Evolutionary conservation across 805 yeast species (phyloP).

Genomic region (Candida broadrunensis): DNA sequence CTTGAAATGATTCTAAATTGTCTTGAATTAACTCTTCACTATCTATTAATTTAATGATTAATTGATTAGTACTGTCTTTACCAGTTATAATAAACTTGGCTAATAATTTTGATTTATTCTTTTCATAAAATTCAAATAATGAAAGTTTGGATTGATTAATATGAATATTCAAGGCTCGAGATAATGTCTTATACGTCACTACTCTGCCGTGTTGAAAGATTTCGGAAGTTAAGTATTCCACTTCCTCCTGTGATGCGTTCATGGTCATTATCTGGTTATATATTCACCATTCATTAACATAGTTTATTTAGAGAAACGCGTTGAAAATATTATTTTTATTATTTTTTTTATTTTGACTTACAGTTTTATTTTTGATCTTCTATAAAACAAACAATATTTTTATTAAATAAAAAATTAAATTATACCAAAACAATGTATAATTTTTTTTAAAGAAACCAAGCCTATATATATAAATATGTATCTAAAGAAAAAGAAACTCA

Average conservation of each 20-base stretch:
- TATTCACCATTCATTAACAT: too few species aligned
- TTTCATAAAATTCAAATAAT: conserved; percentile 34
- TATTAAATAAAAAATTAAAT: too few species aligned
- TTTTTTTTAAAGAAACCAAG: too few species aligned
- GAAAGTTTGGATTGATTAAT: conserved; percentile 36
- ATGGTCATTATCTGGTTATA: too few species aligned
- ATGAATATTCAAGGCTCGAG: conserved; percentile 39
- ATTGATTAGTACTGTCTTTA: conserved; percentile 8
- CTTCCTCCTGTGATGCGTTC: conserved; percentile 25
- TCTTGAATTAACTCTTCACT: conserved; percentile 18
- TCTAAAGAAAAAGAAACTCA: too few species aligned
- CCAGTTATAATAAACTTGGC: conserved; percentile 46
- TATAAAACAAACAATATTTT: too few species aligned
- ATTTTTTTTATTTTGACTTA: too few species aligned
- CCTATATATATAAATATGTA: too few species aligned
- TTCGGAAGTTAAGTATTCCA: conserved; percentile 27
- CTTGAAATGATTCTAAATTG: conserved; percentile 22
- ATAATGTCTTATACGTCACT: conserved; percentile 41
- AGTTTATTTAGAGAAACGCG: too few species aligned
- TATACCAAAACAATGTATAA: too few species aligned
- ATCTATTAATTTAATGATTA: conserved; percentile 19
- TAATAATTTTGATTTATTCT: conserved; percentile 30
- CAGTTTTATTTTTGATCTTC: too few species aligned
- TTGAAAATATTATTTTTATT: too few species aligned
- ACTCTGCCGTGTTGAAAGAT: conserved; percentile 18